A percentile compares a stretch with the other conserved stretches of the same genome.
Conservation (phyloP, 306 rosid genomes). For the Senna tora region DNA sequence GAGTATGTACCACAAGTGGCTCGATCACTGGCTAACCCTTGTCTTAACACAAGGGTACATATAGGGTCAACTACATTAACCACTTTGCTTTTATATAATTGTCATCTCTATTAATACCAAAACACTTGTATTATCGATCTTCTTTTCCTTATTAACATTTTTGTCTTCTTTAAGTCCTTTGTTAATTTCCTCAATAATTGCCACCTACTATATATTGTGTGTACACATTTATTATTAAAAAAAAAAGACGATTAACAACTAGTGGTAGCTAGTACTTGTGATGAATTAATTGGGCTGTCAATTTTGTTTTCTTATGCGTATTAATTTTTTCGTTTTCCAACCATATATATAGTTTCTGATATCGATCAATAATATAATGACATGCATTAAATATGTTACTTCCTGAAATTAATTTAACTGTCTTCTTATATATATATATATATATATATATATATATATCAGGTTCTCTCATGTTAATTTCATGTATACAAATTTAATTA, state of each 20-base stretch:
- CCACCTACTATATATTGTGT: not conserved
- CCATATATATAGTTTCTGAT: not conserved
- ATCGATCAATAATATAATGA: too few species aligned
- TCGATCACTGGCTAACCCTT: constrained; percentile 37
- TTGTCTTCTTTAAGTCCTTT: constrained; percentile 12
- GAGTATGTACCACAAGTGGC: constrained; percentile 44
- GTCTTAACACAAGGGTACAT: constrained; percentile 52
- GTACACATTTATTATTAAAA: too few species aligned
- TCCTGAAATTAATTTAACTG: too few species aligned
- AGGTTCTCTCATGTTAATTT: too few species aligned
- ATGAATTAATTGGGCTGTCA: constrained; percentile 27
- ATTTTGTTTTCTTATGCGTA: constrained; percentile 31
- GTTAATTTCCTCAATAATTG: constrained; percentile 30
- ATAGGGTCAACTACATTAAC: constrained; percentile 48
- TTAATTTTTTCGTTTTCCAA: not conserved
- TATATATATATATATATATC: too few species aligned
- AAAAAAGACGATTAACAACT: not conserved
- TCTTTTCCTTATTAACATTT: not conserved
- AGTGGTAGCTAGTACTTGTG: not conserved
- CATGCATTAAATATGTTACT: too few species aligned
- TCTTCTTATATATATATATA: too few species aligned
- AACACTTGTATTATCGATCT: too few species aligned
- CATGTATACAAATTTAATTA: too few species aligned
- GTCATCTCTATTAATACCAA: not conserved
- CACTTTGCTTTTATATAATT: constrained; percentile 26